Percentiles rank a stretch among this genome's conserved stretches.
phyloP scores from a whole-genome alignment of 2,329 filamentous ascomycete genomes.

The Aspergillus caelatus region DNA sequence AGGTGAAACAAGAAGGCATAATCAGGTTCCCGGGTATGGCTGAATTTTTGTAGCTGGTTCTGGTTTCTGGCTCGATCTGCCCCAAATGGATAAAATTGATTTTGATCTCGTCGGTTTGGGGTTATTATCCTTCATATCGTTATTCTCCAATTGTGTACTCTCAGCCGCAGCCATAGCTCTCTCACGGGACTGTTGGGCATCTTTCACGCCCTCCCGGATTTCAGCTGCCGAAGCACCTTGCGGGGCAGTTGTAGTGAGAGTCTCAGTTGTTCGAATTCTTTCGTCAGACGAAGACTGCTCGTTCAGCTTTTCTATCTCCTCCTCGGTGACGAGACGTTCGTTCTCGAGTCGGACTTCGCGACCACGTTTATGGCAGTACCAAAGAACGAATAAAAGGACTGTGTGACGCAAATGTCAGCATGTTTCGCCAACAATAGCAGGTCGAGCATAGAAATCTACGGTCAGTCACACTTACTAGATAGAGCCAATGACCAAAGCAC shows the following conservation, averaged over 20 bases:
- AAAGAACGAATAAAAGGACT: slow-evolving; percentile 91
- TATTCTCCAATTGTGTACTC: slow-evolving; percentile 4
- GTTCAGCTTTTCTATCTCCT: slow-evolving; percentile 46
- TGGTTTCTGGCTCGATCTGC: slow-evolving; percentile 25
- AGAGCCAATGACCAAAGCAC: slow-evolving; percentile 86
- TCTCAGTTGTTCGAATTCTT: slow-evolving; percentile 38
- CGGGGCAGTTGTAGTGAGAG: slow-evolving; percentile 44
- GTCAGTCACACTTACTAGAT: slow-evolving; percentile 66
- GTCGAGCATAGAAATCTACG: neutral
- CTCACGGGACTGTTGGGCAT: slow-evolving; percentile 39
- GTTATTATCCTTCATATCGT: slow-evolving; percentile 8
- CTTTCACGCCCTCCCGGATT: slow-evolving; percentile 44
- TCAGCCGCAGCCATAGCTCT: slow-evolving; percentile 24
- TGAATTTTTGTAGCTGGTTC: slow-evolving; percentile 25
- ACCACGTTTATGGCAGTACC: slow-evolving; percentile 97
- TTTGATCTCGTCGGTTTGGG: slow-evolving; percentile 33
- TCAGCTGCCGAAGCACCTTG: slow-evolving; percentile 43
- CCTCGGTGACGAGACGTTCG: slow-evolving; percentile 53
- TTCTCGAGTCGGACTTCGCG: slow-evolving; percentile 78
- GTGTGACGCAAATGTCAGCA: slow-evolving; percentile 7
- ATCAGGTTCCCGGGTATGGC: slow-evolving; percentile 42
- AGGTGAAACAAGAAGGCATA: neutral
- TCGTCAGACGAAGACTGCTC: slow-evolving; percentile 35
- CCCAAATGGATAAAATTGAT: slow-evolving; percentile 34
- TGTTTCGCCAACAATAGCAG: neutral